Percentiles rank a stretch among this genome's conserved stretches.
Conservation (phyloP, 192 early-diverging fungal genomes). For the Backusella tarrabulga region DNA sequence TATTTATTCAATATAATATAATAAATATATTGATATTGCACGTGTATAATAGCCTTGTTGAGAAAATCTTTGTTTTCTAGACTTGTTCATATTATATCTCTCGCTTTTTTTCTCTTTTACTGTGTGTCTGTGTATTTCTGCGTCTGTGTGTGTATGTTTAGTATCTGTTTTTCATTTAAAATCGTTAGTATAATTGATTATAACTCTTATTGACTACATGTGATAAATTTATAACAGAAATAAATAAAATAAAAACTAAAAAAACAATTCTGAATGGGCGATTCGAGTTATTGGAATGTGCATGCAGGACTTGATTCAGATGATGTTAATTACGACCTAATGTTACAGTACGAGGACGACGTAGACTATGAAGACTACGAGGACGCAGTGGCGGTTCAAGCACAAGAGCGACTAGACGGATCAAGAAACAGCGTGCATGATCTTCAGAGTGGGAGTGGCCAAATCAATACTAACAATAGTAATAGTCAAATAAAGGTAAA, state of each 20-base stretch:
- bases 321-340: not conserved
- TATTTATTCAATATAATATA: not conserved
- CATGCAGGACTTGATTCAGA: not conserved
- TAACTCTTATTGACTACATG: not conserved
- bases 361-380: not conserved
- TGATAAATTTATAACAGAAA: not conserved
- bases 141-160: not conserved
- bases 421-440: not conserved
- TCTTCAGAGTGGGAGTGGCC: not conserved
- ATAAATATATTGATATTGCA: not conserved
- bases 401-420: not conserved
- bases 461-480: not conserved
- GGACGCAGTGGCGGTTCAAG: conserved; percentile 1
- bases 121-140: not conserved
- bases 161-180: not conserved
- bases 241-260: not conserved
- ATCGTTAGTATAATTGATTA: not conserved
- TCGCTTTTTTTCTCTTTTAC: not conserved
- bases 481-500: not conserved
- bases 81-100: not conserved
- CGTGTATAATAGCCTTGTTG: not conserved
- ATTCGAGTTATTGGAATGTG: not conserved
- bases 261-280: not conserved
- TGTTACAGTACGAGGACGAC: not conserved
- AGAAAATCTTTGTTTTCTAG: not conserved